These are phyloP conservation scores for Colletotrichum somersetense DNA, from an alignment of 2,329 filamentous ascomycete species.

Conservation along the genomic window DNA sequence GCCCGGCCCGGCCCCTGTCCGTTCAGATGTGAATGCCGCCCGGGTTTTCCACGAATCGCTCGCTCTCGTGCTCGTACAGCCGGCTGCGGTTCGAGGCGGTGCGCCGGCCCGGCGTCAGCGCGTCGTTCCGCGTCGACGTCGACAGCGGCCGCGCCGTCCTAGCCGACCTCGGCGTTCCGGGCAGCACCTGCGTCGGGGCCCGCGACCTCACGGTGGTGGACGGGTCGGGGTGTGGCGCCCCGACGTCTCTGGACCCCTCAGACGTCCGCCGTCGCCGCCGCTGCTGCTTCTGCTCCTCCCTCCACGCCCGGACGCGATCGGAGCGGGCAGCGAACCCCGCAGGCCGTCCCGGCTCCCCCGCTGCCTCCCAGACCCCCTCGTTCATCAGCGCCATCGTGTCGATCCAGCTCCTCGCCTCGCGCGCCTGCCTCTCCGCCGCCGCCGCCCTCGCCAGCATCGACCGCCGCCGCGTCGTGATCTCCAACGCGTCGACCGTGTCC, in stretches of 20 bases:
- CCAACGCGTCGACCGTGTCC: not conserved
- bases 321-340: not conserved
- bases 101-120: not conserved
- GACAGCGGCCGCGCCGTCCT: not conserved
- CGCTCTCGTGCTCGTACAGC: not conserved
- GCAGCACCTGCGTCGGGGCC: too few species aligned
- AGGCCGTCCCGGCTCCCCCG: not conserved
- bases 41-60: not conserved
- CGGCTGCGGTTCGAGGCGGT: constrained; percentile 16
- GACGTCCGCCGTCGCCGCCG: not conserved
- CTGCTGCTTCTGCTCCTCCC: not conserved
- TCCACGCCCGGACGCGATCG: constrained; percentile 2
- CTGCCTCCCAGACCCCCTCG: not conserved
- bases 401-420: constrained; percentile 6
- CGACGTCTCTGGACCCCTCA: not conserved
- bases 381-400: not conserved
- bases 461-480: not conserved
- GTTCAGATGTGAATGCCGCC: not conserved
- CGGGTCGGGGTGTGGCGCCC: not conserved
- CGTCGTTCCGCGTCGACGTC: not conserved
- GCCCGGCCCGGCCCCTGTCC: not conserved
- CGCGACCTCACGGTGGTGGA: too few species aligned
- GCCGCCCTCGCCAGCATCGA: constrained; percentile 1
- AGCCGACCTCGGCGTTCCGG: not conserved
- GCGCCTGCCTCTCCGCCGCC: not conserved